Evolutionary conservation across 2,329 filamentous ascomycete species (phyloP), one percentile per base, ranked within the genome.

Genomic region (Scytalidium sp.): DNA sequence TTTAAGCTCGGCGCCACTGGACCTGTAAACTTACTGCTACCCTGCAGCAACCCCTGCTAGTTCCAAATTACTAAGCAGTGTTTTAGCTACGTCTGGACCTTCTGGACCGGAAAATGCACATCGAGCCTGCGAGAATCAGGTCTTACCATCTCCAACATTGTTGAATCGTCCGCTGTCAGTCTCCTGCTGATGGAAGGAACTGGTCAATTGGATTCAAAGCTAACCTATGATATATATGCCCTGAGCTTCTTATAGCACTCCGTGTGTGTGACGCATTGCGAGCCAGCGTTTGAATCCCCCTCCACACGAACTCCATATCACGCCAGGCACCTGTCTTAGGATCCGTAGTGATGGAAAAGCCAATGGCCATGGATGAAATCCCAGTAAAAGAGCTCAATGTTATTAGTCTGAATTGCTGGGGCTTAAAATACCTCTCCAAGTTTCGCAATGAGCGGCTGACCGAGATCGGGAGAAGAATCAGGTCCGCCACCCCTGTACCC

Each of bases 381-480:
- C 11, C 32, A n/a, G 15, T 36, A n/a, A 72, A 72, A 25, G 78
- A 85, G 50, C 80, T 97, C 65, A 86, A 88, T 63, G 78, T 97
- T 59, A 74, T 97, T 57, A 94, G 90, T 3, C 82, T 96, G 67
- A 99, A 99, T 71, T 97, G 91, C 81, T 97, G 94, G 93, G 94
- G 94, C 46, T 83, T 97, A 54, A 93, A 95, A 64, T 90, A 84
- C 72, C 78, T 97, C 63, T 85, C 92, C 46, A 85, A 85, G 57
- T 81, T 88, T 58, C 89, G 92, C 58, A 75, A 80, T 56, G 85
- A 88, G 60, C 89, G 94, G 41, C 80, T 97, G 45, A 70, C 78
- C 23, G 89, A 96, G 67, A 97, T 97, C 63, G 93, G 90, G 47
- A 84, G 80, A 56, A 87, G 88, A 56, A 80, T 97, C 55, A 87